Base-by-base conservation (phyloP, 2,329 filamentous ascomycete genomes). In the Ophioceras dolichostomum region DNA sequence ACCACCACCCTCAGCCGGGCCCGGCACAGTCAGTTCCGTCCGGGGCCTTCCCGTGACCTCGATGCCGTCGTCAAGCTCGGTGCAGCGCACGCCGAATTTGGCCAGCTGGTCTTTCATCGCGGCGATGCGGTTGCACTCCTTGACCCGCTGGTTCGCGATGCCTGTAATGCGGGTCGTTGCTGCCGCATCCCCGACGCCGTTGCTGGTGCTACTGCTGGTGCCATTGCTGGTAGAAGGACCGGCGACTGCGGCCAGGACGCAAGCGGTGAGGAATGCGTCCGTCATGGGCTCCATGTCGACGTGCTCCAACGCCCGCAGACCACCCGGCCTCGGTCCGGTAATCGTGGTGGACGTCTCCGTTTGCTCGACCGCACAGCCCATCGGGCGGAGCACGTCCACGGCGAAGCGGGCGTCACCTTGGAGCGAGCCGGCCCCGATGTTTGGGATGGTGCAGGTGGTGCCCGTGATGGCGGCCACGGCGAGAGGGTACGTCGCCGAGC, bases 281-380 rank as follows among this genome's bases (percentile, higher is more conserved):
- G 91, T 98, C 91, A 98, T 98, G 1, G 89, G 83, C 57, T 96
- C 91, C 91, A 98, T 98, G 52, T 98, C 88, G 20, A 98, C 78
- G 41, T 89, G 81, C 14, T 77, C 64, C 10, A 98, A 64, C 1
- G 84, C 80, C 48, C 78, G 78, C 28, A 98, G 64, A 13, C 70
- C 61, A 10, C 91, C 89, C 39, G 69, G 59, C 3, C 73, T 60
- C n/a, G 91, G 91, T 1, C 91, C 91, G 8, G 82, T 94, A 8
- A 98, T 91, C 0, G 88, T 96, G 2, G 91, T 98, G 1, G 88
- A 93, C 14, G 71, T 77, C 38, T 76, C 76, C 0, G 82, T 85
- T 59, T 98, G 91, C 47, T 85, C 70, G 5, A 98, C 91, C 3
- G 67, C 72, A 60, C 91, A 98, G 10, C 91, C 91, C 91, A 98